phyloP scores from a whole-genome alignment of 2,329 filamentous ascomycete species.

The Pezicula carpinea region DNA sequence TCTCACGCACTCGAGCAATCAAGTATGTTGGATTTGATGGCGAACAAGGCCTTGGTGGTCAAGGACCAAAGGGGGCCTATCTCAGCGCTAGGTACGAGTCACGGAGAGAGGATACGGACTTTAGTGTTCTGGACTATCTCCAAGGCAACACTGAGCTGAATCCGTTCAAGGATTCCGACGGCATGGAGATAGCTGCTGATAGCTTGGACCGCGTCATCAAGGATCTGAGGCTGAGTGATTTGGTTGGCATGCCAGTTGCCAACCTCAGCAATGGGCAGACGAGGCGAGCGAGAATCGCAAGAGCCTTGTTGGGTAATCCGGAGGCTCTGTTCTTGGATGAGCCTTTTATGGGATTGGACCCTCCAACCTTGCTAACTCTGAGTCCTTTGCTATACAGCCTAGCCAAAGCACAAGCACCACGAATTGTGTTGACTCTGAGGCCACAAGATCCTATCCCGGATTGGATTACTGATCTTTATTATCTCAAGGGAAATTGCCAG shows the following conservation, averaged over 20 bases:
- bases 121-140: slow-evolving; percentile 76
- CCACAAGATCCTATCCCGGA: slow-evolving; percentile 84
- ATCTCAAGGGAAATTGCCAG: slow-evolving; percentile 63
- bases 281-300: slow-evolving; percentile 79
- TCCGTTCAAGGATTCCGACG: slow-evolving; percentile 50
- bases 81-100: slow-evolving; percentile 89
- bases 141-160: slow-evolving; percentile 81
- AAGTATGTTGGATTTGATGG: slow-evolving; percentile 88
- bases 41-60: slow-evolving; percentile 55
- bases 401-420: slow-evolving; percentile 60
- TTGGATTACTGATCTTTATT: slow-evolving; percentile 84
- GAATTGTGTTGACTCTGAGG: slow-evolving; percentile 71
- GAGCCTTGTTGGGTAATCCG: slow-evolving; percentile 72
- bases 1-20: slow-evolving; percentile 60
- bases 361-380: slow-evolving; percentile 68
- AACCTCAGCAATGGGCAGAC: slow-evolving; percentile 95
- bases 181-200: slow-evolving; percentile 42
- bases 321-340: slow-evolving; percentile 85
- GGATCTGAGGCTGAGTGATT: slow-evolving; percentile 62
- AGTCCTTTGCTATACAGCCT: slow-evolving; percentile 66
- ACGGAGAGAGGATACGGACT: slow-evolving; percentile 79
- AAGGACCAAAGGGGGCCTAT: slow-evolving; percentile 69
- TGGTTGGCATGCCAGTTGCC: slow-evolving; percentile 77
- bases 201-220: slow-evolving; percentile 58
- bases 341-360: slow-evolving; percentile 94